Evolutionary conservation across 768 basidiomycete species (phyloP), one percentile per base, ranked within the genome.

Genomic region (Gelatoporia subvermispora): DNA sequence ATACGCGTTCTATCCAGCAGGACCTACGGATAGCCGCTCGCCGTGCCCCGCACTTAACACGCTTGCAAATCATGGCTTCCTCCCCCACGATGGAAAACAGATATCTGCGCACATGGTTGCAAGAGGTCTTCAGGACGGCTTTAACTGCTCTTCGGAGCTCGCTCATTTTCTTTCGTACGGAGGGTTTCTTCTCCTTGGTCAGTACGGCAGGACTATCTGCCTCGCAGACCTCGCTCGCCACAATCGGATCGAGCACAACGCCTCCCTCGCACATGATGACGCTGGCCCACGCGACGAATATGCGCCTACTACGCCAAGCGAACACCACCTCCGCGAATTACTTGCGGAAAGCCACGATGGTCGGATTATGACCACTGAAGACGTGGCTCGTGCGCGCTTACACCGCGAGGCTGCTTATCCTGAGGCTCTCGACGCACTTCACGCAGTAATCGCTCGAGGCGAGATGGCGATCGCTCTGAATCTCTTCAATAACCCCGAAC

Each of bases 381-480:
- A 63, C 50, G 69, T 83, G 10, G 81, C 76, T 1, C 65, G 71
- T 18, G 72, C 77, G 9, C 71, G 83, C 2, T 60, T 81, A 2
- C 69, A 78, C 43, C 66, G 83, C 21, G 81, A 85, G 53, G 68
- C 64, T 13, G 59, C 67, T 24, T 75, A 64, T 8, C 59, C 61
- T 2, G 65, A 68, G 0, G n/a, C n/a, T n/a, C 58, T 84, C 23
- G 73, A 75, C 43, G 45, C 56, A 3, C 35, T 79, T 3, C 79
- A 81, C 51, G 72, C 74, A 2, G 80, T 82, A 64, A 75, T 85
- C 46, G 84, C 83, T 2, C 72, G 82, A 3, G 84, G 82, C 16
- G 84, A 86, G 64, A 80, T 85, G 72, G 79, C 76, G 0, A 76
- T 85, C 44, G 76, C 82, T 7, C 66, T 84, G 11, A 80, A 78